Conservation (phyloP, 1,284 basidiomycete genomes). For the Serendipita sp. region DNA sequence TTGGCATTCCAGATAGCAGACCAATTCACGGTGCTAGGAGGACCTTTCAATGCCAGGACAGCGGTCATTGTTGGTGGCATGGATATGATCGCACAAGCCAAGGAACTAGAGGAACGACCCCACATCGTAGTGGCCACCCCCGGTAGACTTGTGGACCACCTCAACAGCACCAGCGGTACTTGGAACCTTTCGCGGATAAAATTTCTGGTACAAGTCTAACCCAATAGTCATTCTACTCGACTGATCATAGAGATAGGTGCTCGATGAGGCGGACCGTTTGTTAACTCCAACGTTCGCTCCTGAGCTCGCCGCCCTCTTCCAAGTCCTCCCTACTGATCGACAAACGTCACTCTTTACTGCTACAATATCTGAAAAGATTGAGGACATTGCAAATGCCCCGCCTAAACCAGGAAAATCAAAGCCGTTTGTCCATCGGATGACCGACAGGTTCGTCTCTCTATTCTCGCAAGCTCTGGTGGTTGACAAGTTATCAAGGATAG, state of each 20-base stretch:
- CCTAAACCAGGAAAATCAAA: constrained; percentile 72
- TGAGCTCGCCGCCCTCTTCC: constrained; percentile 72
- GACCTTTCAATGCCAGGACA: constrained; percentile 66
- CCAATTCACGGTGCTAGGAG: constrained; percentile 86
- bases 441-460: constrained; percentile 43
- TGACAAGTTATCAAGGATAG: constrained; percentile 36
- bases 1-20: constrained; percentile 94
- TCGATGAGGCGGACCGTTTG: constrained; percentile 93
- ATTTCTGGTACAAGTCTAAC: constrained; percentile 51
- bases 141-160: constrained; percentile 84
- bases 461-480: background rate
- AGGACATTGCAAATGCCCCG: constrained; percentile 57
- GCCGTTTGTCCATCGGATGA: constrained; percentile 80
- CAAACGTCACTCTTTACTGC: constrained; percentile 97
- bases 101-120: constrained; percentile 73
- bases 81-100: constrained; percentile 94
- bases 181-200: constrained; percentile 79
- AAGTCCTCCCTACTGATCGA: constrained; percentile 64
- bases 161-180: constrained; percentile 61
- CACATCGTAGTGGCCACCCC: constrained; percentile 95
- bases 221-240: background rate
- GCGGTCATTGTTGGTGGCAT: constrained; percentile 92
- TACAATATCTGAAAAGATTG: constrained; percentile 80
- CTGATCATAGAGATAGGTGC: constrained; percentile 39
- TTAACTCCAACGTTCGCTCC: constrained; percentile 83